Evolutionary conservation across 192 early-diverging fungal species (phyloP).

Genomic region (Mortierella hygrophila): DNA sequence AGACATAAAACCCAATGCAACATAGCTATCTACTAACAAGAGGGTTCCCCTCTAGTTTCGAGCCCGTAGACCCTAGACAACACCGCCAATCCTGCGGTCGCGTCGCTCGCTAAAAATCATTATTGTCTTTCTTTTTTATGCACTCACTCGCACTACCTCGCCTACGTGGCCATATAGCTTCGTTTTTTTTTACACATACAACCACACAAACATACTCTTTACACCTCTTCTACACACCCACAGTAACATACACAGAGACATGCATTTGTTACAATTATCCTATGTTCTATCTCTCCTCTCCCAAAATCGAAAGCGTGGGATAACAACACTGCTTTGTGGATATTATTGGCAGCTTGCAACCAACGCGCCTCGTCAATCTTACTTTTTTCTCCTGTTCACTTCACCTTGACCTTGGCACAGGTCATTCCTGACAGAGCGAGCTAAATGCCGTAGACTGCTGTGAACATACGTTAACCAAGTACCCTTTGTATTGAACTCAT

Average conservation of each 20-base stretch:
- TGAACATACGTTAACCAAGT: not conserved
- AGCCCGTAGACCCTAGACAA: slow-evolving; percentile 8
- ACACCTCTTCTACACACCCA: not conserved
- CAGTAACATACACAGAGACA: not conserved
- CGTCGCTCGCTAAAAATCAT: slow-evolving; percentile 2
- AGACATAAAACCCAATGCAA: not conserved
- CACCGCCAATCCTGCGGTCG: not conserved
- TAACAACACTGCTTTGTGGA: no score
- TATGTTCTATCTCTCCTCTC: not conserved
- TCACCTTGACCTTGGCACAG: not conserved
- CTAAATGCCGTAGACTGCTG: not conserved
- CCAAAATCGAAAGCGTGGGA: no score
- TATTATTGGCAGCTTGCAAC: not conserved
- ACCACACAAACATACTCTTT: not conserved
- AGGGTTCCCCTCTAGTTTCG: not conserved
- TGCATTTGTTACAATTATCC: not conserved
- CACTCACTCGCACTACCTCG: not conserved
- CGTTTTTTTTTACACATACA: not conserved
- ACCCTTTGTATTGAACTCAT: not conserved
- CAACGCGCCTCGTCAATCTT: not conserved
- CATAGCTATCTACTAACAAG: not conserved
- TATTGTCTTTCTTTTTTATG: not conserved
- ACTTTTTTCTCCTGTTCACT: not conserved
- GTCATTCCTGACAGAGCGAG: not conserved
- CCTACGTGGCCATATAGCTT: not conserved